A percentile compares a stretch with the other conserved stretches of the same genome.
Evolutionary conservation across 352 stramenopile genomes (phyloP).

Genomic region (Pythium volutum): DNA sequence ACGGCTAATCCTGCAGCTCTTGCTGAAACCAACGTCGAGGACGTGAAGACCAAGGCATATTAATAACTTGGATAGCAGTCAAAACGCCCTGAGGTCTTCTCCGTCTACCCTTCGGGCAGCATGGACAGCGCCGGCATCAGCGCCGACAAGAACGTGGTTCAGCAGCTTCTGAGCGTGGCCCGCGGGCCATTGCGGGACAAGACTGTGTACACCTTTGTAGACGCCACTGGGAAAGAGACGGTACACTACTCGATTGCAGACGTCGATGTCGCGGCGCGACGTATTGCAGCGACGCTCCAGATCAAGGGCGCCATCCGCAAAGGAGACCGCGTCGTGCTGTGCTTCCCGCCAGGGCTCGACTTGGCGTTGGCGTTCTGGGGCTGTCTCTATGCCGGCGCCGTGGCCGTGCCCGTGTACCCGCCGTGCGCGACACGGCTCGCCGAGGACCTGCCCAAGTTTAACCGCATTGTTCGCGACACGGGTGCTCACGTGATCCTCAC

Average conservation of each 20-base stretch:
- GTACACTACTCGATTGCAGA: constrained; percentile 74
- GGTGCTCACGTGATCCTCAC: constrained; percentile 93
- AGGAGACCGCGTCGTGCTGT: constrained; percentile 75
- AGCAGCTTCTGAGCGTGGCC: constrained; percentile 48
- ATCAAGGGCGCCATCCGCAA: constrained; percentile 42
- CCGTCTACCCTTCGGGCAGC: too few species aligned
- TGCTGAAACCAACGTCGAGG: too few species aligned
- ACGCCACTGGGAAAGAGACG: constrained; percentile 61
- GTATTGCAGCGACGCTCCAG: constrained; percentile 61
- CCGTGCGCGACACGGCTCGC: constrained; percentile 67
- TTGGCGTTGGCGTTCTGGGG: constrained; percentile 80
- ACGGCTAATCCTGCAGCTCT: too few species aligned
- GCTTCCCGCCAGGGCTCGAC: constrained; percentile 71
- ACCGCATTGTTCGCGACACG: constrained; percentile 85
- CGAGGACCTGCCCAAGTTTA: constrained; percentile 81
- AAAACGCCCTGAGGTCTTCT: too few species aligned
- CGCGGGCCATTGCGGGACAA: constrained; percentile 47
- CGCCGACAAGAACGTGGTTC: constrained; percentile 13
- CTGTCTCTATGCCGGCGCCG: constrained; percentile 68
- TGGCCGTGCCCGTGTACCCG: constrained; percentile 74
- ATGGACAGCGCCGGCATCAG: too few species aligned
- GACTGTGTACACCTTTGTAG: constrained; percentile 80
- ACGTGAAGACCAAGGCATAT: too few species aligned
- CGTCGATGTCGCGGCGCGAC: constrained; percentile 55
- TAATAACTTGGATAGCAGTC: too few species aligned